Percentiles rank a stretch among this genome's conserved stretches.
These are phyloP conservation scores for Cryphonectria radicalis DNA, from an alignment of 2,329 filamentous ascomycete genomes.

Conservation along the genomic window DNA sequence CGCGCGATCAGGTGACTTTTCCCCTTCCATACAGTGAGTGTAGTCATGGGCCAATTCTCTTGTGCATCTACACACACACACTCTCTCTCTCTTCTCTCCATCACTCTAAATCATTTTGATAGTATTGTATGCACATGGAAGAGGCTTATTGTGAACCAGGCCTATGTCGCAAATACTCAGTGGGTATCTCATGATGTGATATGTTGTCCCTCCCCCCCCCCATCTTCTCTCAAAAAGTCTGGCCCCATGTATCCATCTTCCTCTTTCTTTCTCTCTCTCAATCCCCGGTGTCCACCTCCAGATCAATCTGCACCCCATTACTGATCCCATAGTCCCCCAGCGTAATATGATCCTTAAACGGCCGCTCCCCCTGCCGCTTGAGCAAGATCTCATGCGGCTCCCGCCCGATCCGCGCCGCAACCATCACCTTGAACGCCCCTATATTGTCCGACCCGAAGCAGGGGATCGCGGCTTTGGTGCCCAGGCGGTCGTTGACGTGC, in stretches of 20 bases:
- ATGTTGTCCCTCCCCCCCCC: background rate
- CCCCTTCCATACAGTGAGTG: too few relatives aligned
- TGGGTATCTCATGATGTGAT: slow-evolving; percentile 8
- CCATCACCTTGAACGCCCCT: slow-evolving; percentile 86
- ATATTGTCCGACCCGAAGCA: slow-evolving; percentile 85
- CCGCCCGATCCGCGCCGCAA: slow-evolving; percentile 85
- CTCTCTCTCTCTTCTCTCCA: too few relatives aligned
- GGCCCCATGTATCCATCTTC: background rate
- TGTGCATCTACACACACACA: too few relatives aligned
- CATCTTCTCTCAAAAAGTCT: too few relatives aligned
- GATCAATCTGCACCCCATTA: slow-evolving; percentile 76
- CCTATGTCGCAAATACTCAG: background rate
- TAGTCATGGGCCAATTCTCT: background rate
- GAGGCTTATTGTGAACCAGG: background rate
- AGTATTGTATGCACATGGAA: background rate
- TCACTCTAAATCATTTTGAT: background rate
- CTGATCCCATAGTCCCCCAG: slow-evolving; percentile 93
- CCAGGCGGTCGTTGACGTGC: slow-evolving; percentile 90
- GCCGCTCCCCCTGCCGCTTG: slow-evolving; percentile 87
- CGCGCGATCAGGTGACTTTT: slow-evolving; percentile 18
- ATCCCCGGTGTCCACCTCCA: slow-evolving; percentile 66
- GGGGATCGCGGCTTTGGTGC: slow-evolving; percentile 92
- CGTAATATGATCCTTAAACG: slow-evolving; percentile 89
- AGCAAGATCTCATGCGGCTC: slow-evolving; percentile 90
- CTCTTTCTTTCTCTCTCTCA: slow-evolving; percentile 38